phyloP scores from a whole-genome alignment of 2,329 filamentous ascomycete species.

The Geoglossum cookeanum region DNA sequence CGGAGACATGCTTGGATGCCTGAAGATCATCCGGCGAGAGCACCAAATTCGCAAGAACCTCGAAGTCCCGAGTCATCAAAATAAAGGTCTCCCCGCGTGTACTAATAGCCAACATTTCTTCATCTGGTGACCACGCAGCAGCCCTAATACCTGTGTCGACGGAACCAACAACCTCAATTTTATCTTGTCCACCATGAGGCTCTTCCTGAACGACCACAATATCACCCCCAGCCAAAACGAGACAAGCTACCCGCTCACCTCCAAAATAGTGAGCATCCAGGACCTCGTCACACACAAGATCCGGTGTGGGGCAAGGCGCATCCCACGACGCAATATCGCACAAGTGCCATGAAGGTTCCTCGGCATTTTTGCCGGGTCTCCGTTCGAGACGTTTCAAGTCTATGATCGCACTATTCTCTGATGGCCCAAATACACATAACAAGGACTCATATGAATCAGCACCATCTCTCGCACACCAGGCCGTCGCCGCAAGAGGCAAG shows the following conservation, averaged over 20 bases:
- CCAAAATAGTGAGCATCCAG: conserved; percentile 69
- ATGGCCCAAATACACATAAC: conserved; percentile 71
- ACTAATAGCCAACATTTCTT: conserved; percentile 69
- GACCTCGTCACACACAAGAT: conserved; percentile 55
- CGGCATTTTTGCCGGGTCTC: conserved; percentile 7
- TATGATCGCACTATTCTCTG: conserved; percentile 47
- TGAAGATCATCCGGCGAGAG: conserved; percentile 62
- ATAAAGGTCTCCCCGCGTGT: conserved; percentile 64
- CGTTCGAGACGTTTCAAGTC: conserved; percentile 39
- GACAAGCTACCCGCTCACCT: conserved; percentile 56
- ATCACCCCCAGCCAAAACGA: conserved; percentile 79
- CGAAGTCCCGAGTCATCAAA: conserved; percentile 85
- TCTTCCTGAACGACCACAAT: conserved; percentile 70
- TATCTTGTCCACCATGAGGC: conserved; percentile 44
- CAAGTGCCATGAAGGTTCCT: background rate
- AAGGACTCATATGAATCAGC: conserved; percentile 40
- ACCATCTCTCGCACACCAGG: conserved; percentile 65
- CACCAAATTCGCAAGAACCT: conserved; percentile 56
- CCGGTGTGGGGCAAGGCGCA: conserved; percentile 59
- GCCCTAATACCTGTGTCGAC: conserved; percentile 83
- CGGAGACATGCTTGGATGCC: conserved; percentile 82
- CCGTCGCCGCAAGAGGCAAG: conserved; percentile 50
- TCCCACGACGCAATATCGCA: conserved; percentile 65
- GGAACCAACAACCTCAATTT: conserved; percentile 88
- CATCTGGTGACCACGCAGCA: conserved; percentile 85